These are phyloP conservation scores for Diaporthe citrichinensis DNA, from an alignment of 2,329 filamentous ascomycete species.

Conservation along the genomic window DNA sequence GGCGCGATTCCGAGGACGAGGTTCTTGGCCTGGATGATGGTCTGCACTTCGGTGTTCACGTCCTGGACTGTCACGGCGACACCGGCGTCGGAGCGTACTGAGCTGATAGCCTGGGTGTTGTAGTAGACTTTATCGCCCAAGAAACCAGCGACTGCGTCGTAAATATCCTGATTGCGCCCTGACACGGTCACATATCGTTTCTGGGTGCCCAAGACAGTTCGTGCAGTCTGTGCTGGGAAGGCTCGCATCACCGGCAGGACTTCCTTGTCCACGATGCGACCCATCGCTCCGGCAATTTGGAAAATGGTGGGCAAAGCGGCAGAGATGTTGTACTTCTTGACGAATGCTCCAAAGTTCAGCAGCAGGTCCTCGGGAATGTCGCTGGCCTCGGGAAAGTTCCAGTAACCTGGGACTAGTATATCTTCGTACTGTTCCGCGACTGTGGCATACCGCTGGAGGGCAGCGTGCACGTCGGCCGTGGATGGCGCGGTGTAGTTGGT, in stretches of 20 bases:
- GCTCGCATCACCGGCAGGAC: slow-evolving; percentile 62
- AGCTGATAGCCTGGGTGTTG: slow-evolving; percentile 51
- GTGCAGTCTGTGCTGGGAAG: slow-evolving; percentile 54
- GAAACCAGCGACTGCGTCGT: slow-evolving; percentile 52
- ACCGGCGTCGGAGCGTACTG: slow-evolving; percentile 49
- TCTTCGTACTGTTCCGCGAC: slow-evolving; percentile 29
- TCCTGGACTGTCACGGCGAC: slow-evolving; percentile 50
- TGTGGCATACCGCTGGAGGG: slow-evolving; percentile 13
- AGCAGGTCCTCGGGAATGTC: slow-evolving; percentile 61
- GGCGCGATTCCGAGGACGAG: slow-evolving; percentile 56
- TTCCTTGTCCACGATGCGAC: slow-evolving; percentile 58
- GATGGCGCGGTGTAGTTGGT: slow-evolving; percentile 23
- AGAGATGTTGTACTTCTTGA: slow-evolving; percentile 61
- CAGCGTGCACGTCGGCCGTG: not conserved
- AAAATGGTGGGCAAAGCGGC: slow-evolving; percentile 58
- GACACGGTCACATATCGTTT: slow-evolving; percentile 52
- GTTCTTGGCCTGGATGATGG: slow-evolving; percentile 51
- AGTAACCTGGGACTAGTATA: slow-evolving; percentile 53
- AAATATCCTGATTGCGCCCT: slow-evolving; percentile 56
- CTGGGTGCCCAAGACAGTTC: slow-evolving; percentile 49
- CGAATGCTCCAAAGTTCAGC: slow-evolving; percentile 62
- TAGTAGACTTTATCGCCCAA: slow-evolving; percentile 55
- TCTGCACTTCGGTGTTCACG: slow-evolving; percentile 43
- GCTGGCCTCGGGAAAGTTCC: slow-evolving; percentile 58
- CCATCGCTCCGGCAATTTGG: slow-evolving; percentile 57